Conservation (phyloP, 202 grass and related monocot species). For the Brachypodium distachyon region DNA sequence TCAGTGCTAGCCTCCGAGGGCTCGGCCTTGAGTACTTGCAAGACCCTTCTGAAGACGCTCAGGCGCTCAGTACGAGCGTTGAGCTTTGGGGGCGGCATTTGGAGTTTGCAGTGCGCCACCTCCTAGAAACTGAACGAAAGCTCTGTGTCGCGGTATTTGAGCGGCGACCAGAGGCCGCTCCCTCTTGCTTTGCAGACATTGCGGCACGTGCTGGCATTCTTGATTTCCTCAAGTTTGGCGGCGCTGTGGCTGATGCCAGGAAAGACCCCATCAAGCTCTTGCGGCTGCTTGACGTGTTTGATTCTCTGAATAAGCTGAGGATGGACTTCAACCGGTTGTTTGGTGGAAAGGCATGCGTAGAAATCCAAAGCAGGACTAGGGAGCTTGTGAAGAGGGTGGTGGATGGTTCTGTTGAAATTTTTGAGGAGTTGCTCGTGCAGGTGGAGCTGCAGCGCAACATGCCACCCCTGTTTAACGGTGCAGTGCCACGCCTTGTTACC, state of each 20-base stretch:
- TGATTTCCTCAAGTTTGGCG: conserved; percentile 68
- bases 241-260: conserved; percentile 44
- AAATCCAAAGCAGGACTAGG: conserved; percentile 72
- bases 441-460: conserved; percentile 76
- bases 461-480: conserved; percentile 37
- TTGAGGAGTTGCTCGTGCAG: conserved; percentile 72
- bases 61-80: conserved; percentile 48
- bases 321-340: conserved; percentile 81
- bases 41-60: conserved; percentile 45
- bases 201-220: conserved; percentile 66
- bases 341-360: conserved; percentile 63
- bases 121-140: conserved; percentile 60
- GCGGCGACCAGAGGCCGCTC: conserved; percentile 20
- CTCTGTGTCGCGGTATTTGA: conserved; percentile 55
- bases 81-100: conserved; percentile 66
- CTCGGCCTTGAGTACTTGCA: conserved; percentile 65
- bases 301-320: conserved; percentile 61
- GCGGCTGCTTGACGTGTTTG: conserved; percentile 69
- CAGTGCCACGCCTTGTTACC: conserved; percentile 61
- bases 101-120: conserved; percentile 80
- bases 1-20: conserved; percentile 58
- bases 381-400: conserved; percentile 90
- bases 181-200: conserved; percentile 66
- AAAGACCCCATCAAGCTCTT: conserved; percentile 94
- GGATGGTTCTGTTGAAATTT: conserved; percentile 74